Evolutionary conservation across 176 grass and related monocot species (phyloP).

Genomic region (Bonia amplexicaulis): DNA sequence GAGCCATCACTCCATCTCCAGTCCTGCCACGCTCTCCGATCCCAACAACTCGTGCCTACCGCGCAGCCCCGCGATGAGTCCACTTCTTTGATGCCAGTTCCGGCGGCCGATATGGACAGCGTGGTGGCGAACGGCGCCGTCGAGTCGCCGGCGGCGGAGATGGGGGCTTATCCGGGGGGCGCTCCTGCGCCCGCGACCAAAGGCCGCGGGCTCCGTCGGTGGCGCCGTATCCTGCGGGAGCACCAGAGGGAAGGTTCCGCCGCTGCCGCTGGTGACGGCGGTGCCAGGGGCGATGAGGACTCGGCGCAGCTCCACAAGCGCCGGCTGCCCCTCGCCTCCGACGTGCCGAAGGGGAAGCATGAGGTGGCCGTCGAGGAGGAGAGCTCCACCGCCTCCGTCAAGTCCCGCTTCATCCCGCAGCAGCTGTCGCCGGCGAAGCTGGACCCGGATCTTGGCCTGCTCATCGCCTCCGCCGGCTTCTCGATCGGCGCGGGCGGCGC

Average conservation of each 20-base stretch:
- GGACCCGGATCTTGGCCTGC: constrained; percentile 29
- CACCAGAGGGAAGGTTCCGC: background rate
- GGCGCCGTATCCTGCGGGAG: constrained; percentile 54
- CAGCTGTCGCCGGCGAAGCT: constrained; percentile 5
- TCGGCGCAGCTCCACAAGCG: constrained; percentile 50
- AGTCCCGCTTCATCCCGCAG: constrained; percentile 41
- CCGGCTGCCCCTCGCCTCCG: constrained; percentile 19
- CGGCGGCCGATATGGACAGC: background rate
- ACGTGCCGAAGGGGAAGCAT: constrained; percentile 25
- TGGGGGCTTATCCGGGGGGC: background rate
- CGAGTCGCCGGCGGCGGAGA: background rate
- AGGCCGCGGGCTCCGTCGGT: constrained; percentile 41
- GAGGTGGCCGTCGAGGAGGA: constrained; percentile 22
- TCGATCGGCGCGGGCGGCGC: constrained; percentile 44
- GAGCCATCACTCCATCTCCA: background rate
- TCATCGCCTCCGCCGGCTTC: constrained; percentile 45
- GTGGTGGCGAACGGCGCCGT: background rate
- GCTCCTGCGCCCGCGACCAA: background rate
- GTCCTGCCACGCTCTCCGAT: background rate
- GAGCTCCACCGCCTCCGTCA: constrained; percentile 56
- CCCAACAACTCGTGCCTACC: background rate
- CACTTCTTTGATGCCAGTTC: background rate
- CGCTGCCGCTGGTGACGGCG: background rate
- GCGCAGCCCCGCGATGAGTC: background rate
- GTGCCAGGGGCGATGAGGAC: background rate